Evolutionary conservation across 306 rosid genomes (phyloP).

Genomic region (Acacia confusa): DNA sequence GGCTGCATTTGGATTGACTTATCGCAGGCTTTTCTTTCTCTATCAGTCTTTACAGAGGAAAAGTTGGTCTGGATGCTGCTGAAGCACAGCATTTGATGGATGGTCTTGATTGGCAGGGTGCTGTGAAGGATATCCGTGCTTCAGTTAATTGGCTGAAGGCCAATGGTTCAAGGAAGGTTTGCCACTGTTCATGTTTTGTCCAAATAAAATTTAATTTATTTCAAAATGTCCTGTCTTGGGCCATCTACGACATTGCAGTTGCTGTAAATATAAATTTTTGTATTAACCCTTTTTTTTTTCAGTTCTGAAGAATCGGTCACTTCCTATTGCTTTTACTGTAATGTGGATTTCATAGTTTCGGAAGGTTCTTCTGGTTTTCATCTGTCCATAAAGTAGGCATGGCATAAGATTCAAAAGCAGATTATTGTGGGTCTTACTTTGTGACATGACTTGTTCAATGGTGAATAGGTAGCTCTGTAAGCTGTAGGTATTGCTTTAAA

Average conservation of each 20-base stretch:
- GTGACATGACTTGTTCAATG: background rate
- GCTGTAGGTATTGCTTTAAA: background rate
- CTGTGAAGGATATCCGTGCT: constrained; percentile 82
- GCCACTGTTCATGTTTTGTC: constrained; percentile 5
- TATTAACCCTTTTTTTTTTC: background rate
- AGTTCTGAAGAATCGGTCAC: background rate
- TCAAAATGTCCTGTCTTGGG: background rate
- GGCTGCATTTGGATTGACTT: constrained; percentile 17
- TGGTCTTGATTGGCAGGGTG: constrained; percentile 96
- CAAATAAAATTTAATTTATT: constrained; percentile 5
- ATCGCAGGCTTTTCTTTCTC: constrained; percentile 4
- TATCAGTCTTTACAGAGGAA: constrained; percentile 68
- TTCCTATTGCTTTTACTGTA: background rate
- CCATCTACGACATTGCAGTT: background rate
- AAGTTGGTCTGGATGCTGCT: constrained; percentile 87
- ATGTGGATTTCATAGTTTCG: background rate
- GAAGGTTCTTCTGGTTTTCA: background rate
- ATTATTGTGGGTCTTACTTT: background rate
- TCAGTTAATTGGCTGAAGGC: constrained; percentile 89
- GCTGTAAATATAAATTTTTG: background rate
- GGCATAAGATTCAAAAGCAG: background rate
- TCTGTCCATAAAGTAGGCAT: background rate
- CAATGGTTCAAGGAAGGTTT: constrained; percentile 91
- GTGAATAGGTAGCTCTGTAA: background rate
- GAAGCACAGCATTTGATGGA: constrained; percentile 95